These are phyloP conservation scores for Phialophora macrospora DNA, from an alignment of 2,329 filamentous ascomycete species.

Conservation along the genomic window DNA sequence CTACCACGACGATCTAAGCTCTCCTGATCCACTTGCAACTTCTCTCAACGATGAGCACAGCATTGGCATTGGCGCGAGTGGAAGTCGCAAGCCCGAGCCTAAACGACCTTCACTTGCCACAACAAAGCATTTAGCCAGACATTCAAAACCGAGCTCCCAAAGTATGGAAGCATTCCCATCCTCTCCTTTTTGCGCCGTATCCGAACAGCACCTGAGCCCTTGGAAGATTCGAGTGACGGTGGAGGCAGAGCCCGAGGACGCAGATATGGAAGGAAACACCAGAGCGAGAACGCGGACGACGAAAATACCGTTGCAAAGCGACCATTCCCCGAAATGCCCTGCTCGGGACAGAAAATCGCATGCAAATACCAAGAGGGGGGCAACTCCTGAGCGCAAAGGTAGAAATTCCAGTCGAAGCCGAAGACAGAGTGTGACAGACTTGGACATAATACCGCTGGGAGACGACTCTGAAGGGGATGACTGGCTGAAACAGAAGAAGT, in stretches of 20 bases:
- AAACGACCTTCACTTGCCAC: conserved; percentile 2
- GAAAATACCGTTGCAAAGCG: conserved; percentile 50
- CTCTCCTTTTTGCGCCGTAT: conserved; percentile 29
- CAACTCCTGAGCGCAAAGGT: conserved; percentile 26
- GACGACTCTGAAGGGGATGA: conserved; percentile 39
- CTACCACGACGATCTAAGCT: conserved; percentile 32
- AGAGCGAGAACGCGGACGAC: conserved; percentile 43
- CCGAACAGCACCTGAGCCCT: conserved; percentile 48
- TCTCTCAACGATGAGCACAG: conserved; percentile 26
- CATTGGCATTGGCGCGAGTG: conserved; percentile 5
- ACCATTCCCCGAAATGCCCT: conserved; percentile 12
- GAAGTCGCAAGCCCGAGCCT: conserved; percentile 16
- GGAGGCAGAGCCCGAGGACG: conserved; percentile 53
- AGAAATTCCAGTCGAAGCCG: conserved; percentile 24
- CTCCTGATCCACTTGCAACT: conserved; percentile 39
- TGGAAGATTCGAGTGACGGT: conserved; percentile 56
- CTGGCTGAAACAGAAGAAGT: conserved; percentile 35
- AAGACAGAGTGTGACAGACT: conserved; percentile 39
- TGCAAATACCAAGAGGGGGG: conserved; percentile 28
- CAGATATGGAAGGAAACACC: conserved; percentile 42
- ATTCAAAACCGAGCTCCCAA: conserved; percentile 18
- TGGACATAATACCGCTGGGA: conserved; percentile 37
- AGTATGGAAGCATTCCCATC: conserved; percentile 17
- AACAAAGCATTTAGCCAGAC: conserved; percentile 4
- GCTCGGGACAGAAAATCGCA: conserved; percentile 20